Evolutionary conservation across 78 protist species (phyloP), one percentile per base, ranked within the genome.

Genomic region (Dictyostelium intermedium): DNA sequence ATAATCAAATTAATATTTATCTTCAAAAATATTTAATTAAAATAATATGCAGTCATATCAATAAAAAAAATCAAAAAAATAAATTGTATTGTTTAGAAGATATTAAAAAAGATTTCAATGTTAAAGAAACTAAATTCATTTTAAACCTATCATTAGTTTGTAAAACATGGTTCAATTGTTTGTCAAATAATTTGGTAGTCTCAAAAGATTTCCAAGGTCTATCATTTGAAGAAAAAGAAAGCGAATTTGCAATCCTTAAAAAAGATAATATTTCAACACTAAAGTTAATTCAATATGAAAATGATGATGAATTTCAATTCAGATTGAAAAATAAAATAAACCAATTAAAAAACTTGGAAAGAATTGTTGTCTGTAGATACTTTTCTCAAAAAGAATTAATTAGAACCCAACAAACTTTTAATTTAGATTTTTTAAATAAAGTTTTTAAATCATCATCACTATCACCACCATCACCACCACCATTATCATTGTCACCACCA

Each of bases 311-410:
- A 11, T 66, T 66, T 13, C 39, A 66, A 27, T 66, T 11, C 4
- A n/a, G 20, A 27, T 27, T 66, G 25, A 66, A 27, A 30, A 66
- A 66, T 27, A 66, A 30, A 66, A 66, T 66, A 0, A 27, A 27
- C 11, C 32, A 66, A 66, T 66, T 66, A 66, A 66, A 66, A 25
- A 27, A 66, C 10, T 66, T 66, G 6, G 74, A 66, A 66, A 66
- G 18, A 13, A 66, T 66, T n/a, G 35, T 66, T 25, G 74, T 66
- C 11, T 66, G 74, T 66, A n/a, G 74, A 25, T 66, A 66, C 14
- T 66, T 66, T 66, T 66, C 74, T 25, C 74, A 66, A 27, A 66
- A 66, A 66, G 74, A 66, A 66, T 66, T 66, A 66, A 66, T 66
- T 27, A 66, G 74, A 66, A 66, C 74, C 11, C 20, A n/a, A 66